Conservation (phyloP, 257 asterid species). For the Plantago major region DNA sequence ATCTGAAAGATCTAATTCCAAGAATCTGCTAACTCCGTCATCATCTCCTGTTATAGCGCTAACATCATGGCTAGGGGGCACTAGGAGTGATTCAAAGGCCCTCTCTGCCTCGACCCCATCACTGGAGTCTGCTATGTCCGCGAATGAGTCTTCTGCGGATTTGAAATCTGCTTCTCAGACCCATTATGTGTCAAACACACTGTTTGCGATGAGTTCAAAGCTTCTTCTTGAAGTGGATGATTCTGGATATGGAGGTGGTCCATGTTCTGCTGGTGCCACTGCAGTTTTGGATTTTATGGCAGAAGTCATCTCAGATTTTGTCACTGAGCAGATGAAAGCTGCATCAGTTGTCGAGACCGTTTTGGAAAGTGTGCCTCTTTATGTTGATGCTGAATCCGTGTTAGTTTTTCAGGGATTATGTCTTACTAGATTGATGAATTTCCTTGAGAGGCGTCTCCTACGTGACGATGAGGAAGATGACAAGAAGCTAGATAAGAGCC, state of each 20-base stretch:
- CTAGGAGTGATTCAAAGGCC: conserved; percentile 55
- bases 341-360: conserved; percentile 56
- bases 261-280: conserved; percentile 96
- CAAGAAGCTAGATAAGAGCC: conserved; percentile 78
- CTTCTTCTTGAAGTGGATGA: conserved; percentile 92
- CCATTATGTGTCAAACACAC: conserved; percentile 44
- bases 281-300: conserved; percentile 92
- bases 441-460: conserved; percentile 87
- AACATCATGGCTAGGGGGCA: conserved; percentile 89
- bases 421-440: conserved; percentile 90
- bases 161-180: conserved; percentile 49
- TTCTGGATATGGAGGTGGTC: conserved; percentile 99
- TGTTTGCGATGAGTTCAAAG: conserved; percentile 51
- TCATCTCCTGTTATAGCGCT: conserved; percentile 82
- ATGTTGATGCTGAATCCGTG: conserved; percentile 83
- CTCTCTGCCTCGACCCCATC: conserved; percentile 55
- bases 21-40: conserved; percentile 43
- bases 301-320: conserved; percentile 80
- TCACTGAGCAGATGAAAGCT: conserved; percentile 85
- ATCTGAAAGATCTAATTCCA: conserved; percentile 74
- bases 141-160: conserved; percentile 57
- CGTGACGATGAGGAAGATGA: conserved; percentile 94
- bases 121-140: conserved; percentile 53
- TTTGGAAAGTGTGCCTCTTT: conserved; percentile 77
- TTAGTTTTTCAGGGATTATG: conserved; percentile 92